Evolutionary conservation across 2,329 filamentous ascomycete species (phyloP), one percentile per base, ranked within the genome.

Genomic region (Teratosphaeria zuluensis): DNA sequence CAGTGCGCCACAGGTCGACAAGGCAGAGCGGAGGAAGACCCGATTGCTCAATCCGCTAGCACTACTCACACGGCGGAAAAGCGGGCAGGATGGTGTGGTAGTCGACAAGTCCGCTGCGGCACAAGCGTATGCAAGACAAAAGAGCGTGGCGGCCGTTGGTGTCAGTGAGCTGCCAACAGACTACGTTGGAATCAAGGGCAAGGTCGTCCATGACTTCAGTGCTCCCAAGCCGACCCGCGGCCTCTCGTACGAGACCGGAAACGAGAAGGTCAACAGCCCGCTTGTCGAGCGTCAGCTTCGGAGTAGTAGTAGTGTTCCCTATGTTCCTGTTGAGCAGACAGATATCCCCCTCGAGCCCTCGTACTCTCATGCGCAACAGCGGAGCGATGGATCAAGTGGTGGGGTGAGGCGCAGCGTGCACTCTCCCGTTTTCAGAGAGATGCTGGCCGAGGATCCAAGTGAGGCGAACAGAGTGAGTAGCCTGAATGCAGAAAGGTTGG

Each of bases 181-280:
- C 64, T 85, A 84, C 65, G 83, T 83, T 12, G 77, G 83, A 56
- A 86, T 86, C 59, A 78, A 81, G 56, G 84, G 84, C 19, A 84
- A 81, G 54, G 79, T 83, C 24, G 77, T 86, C 1, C 84, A 87
- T 71, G 84, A 87, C 65, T 87, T 86, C 68, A 85, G 82, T 54
- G 81, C 80, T 3, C 84, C 84, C 5, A 59, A 51, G 16, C 24
- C 30, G 21, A 21, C 51, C 12, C 56, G 51, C 12, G 54, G 54
- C 28, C 56, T 69, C 28, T 74, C 72, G 6, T 68, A 73, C 24
- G 70, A 70, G 51, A 65, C 68, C 16, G 57, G 56, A 7, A 35
- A 54, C 2, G 9, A 19, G 31, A 31, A 30, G 4, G 51, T 28
- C n/a, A 21, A 14, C 19, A 30, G 42, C 7, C 32, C 42, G 1